Evolutionary conservation across 2,329 filamentous ascomycete genomes (phyloP), one percentile per base, ranked within the genome.

Genomic region (Colletotrichum musae): DNA sequence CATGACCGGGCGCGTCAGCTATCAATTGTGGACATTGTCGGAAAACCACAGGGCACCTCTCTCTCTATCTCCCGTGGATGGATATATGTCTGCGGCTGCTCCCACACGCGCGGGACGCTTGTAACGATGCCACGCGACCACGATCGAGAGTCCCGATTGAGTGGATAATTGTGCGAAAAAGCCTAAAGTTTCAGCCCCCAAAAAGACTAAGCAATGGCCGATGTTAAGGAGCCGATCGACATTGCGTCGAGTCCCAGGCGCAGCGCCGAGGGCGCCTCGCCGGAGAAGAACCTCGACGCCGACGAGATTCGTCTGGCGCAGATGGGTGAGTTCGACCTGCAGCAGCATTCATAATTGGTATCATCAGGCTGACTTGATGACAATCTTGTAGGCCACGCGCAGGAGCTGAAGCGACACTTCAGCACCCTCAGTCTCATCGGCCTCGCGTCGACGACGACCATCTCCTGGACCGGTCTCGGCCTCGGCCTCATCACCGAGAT

Each of bases 381-480:
- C 26, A 79, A 21, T 36, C 32, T 36, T 36, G 2, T 10, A 81
- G 84, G 84, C 12, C 84, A 86, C 70, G 81, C 79, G n/a, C 84
- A 86, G 70, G 83, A 86, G 71, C 75, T 86, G 18, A 80, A 84
- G 63, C 79, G 84, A 15, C 83, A 85, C 72, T 86, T 86, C 69
- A 82, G 80, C 21, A 80, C 82, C 15, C 79, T 84, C 72, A 84
- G 82, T 54, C 77, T 86, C 36, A 83, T 86, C 65, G 84, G 84
- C 5, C 78, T 86, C 12, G 84, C 84, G 1, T 84, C 84, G 6
- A 84, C 83, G 6, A 83, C 82, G n/a, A 85, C 84, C 15, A 85
- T 85, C 50, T 85, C 84, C 0, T 86, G 83, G 83, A 84, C 83
- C 5, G 83, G 82, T 70, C 78, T 85, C 2, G 82, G 83, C 15